Evolutionary conservation across 495 filamentous ascomycete species (phyloP), one percentile per base, ranked within the genome.

Genomic region (Tuber melanosporum): DNA sequence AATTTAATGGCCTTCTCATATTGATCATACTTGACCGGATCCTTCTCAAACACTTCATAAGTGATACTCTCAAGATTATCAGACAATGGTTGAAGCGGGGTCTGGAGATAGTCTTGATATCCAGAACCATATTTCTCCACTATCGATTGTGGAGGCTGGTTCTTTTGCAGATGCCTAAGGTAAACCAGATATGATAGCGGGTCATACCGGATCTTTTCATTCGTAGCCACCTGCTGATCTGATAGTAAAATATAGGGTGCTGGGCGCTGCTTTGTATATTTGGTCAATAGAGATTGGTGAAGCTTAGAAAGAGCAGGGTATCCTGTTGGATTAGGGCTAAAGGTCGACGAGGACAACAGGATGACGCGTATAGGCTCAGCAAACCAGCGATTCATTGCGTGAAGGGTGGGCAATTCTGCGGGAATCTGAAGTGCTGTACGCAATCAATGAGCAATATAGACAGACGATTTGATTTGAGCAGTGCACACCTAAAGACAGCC

Each of bases 31-130:
- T 99, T 99, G 84, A 98, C 91, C 0, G 95, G 95, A 76, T 98
- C 96, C 79, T 95, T 96, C 84, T 99, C 95, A 82, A 99, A 99
- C 14, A 98, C 94, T 84, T 99, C 95, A 83, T 99, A 99, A 1
- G 95, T 99, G 73, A 96, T 92, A 71, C 92, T 95, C 83, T 99
- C 95, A 41, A 99, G 88, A 79, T 99, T 98, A 84, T 98, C 95
- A 0, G 95, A 92, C 32, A 99, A 87, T 1, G 95, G 95, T 82
- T 99, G 96, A 52, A 99, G 86, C 14, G 95, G 95, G 7, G 93
- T 92, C 84, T 99, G 95, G 2, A 98, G 87, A 85, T 95, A 98
- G 83, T 99, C 95, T 78, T 99, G 96, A 81, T 93, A 95, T 12
- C 92, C 92, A 17, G 88, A 86, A 14, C 91, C 91, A 83, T 93